These are phyloP conservation scores for Metschnikowia koreensis DNA, from an alignment of 805 yeast genomes.

Conservation along the genomic window DNA sequence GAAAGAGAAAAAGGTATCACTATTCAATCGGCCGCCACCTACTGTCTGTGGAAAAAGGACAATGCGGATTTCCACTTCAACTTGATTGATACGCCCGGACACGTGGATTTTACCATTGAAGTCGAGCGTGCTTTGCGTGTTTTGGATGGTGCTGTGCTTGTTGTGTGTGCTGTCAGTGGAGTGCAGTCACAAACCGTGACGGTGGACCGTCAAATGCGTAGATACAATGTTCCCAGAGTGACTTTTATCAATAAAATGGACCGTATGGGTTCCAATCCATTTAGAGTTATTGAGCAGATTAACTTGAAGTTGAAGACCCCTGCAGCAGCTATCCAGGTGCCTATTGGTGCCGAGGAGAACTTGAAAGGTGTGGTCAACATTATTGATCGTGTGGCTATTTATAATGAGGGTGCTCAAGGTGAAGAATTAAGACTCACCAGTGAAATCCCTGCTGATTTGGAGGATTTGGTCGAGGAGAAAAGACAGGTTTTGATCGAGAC, in stretches of 20 bases:
- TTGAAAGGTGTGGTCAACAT: slow-evolving; percentile 89
- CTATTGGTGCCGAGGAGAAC: slow-evolving; percentile 89
- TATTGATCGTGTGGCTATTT: slow-evolving; percentile 80
- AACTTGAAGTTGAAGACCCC: slow-evolving; percentile 84
- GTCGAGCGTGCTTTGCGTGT: slow-evolving; percentile 99
- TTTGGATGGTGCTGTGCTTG: slow-evolving; percentile 95
- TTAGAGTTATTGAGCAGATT: slow-evolving; percentile 89
- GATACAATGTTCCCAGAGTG: slow-evolving; percentile 94
- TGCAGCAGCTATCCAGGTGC: slow-evolving; percentile 97
- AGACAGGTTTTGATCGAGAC: slow-evolving; percentile 85
- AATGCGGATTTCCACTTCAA: slow-evolving; percentile 76
- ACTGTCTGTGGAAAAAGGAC: slow-evolving; percentile 91
- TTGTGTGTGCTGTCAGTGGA: slow-evolving; percentile 97
- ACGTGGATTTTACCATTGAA: slow-evolving; percentile 97
- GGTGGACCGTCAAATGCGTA: slow-evolving; percentile 97
- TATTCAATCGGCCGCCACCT: slow-evolving; percentile 98
- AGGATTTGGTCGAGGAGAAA: slow-evolving; percentile 84
- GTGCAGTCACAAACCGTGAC: slow-evolving; percentile 98
- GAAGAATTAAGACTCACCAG: slow-evolving; percentile 60
- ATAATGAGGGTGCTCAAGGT: slow-evolving; percentile 89
- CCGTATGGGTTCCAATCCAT: slow-evolving; percentile 98
- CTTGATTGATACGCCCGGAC: slow-evolving; percentile 97
- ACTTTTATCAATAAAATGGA: slow-evolving; percentile 98
- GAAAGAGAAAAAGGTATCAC: slow-evolving; percentile 99
- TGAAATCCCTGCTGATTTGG: slow-evolving; percentile 76